A percentile compares a stretch with the other conserved stretches of the same genome.
phyloP scores from a whole-genome alignment of 352 stramenopile species.

The Phytophthora sansomeana region DNA sequence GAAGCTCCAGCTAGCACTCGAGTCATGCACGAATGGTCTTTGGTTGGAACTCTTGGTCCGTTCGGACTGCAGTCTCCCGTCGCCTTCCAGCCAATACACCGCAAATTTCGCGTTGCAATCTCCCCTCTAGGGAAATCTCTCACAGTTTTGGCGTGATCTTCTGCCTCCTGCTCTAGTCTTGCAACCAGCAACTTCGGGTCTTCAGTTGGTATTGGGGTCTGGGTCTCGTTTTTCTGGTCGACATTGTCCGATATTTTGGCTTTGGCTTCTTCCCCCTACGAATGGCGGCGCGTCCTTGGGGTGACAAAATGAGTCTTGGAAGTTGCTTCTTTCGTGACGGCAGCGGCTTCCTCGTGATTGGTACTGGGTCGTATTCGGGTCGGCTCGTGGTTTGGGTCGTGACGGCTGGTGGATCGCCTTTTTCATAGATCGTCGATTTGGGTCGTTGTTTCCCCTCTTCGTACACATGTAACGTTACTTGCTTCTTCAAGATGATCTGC shows the following conservation, averaged over 20 bases:
- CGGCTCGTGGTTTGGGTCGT: too few relatives aligned
- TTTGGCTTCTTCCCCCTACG: conserved; percentile 10
- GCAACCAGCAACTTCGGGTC: neutral
- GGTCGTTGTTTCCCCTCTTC: too few relatives aligned
- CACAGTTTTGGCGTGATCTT: conserved; percentile 16
- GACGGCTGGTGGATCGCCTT: too few relatives aligned
- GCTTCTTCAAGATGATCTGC: too few relatives aligned
- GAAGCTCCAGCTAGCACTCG: conserved; percentile 26
- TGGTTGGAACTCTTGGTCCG: conserved; percentile 14
- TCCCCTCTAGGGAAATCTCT: conserved; percentile 19
- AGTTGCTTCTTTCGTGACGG: conserved; percentile 16
- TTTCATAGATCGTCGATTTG: too few relatives aligned
- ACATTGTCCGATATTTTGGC: conserved; percentile 2
- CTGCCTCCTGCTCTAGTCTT: conserved; percentile 2
- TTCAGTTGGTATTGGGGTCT: neutral
- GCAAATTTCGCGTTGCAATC: conserved; percentile 1
- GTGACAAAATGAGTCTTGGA: conserved; percentile 21
- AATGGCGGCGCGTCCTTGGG: conserved; percentile 16
- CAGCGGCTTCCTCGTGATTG: conserved; percentile 14
- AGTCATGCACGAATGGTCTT: conserved; percentile 26
- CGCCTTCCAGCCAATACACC: conserved; percentile 33
- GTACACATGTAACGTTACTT: too few relatives aligned
- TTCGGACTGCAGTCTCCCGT: conserved; percentile 31
- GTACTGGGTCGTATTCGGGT: too few relatives aligned
- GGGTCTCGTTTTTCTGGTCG: conserved; percentile 5